Evolutionary conservation across 1,284 basidiomycete genomes (phyloP), one percentile per base, ranked within the genome.

Genomic region (Vanrija sp.): DNA sequence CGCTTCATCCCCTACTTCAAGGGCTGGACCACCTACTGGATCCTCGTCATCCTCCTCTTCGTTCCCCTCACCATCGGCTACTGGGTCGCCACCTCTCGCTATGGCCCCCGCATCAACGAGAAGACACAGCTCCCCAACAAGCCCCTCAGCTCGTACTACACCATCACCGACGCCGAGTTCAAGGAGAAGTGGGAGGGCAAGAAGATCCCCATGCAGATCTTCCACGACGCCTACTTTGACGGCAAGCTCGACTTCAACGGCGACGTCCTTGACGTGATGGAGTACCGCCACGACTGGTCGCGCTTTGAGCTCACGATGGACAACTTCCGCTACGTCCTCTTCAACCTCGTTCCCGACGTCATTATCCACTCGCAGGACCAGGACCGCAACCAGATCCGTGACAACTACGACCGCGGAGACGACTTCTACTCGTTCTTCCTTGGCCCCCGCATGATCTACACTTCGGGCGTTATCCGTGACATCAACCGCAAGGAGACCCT

Each of bases 171-270:
- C 79, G 76, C 80, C 1, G 86, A 85, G 60, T 82, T 98, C 69
- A 88, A 85, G 79, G 80, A 81, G 26, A 82, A 86, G 66, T 97
- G 93, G 80, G 78, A 85, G 49, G 75, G 66, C 75, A 86, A 87
- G 74, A 98, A 97, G 79, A 97, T 98, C 62, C 94, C 94, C 48
- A 96, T 97, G 87, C 93, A 98, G 79, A 79, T 89, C 63, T 96
- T 97, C 82, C 88, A 98, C 75, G 96, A 98, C 80, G 90, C 91
- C 61, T 98, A 90, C 80, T 98, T 99, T 78, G 93, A 95, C 59
- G 87, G 87, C 62, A 97, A 97, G 80, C 86, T 95, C 61, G 92
- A 98, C 62, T 88, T 98, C 75, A 98, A 97, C 60, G 92, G 92
- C 86, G 93, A 98, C 72, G 86, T 98, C 49, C 82, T 98, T 64